Evolutionary conservation across 306 rosid genomes (phyloP).

Genomic region (Pyrus bretschneideri): DNA sequence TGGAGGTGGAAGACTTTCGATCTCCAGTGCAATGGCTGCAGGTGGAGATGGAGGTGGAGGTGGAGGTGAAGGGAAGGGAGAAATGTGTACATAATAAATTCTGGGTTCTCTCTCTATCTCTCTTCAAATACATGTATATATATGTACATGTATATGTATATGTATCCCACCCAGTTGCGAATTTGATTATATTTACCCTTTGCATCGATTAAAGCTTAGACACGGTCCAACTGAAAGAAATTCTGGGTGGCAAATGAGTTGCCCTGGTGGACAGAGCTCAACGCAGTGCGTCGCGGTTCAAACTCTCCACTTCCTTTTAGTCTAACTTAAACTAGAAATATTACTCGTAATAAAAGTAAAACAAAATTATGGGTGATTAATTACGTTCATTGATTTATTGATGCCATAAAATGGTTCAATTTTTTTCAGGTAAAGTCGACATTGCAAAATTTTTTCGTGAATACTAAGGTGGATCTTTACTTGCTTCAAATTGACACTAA

Average conservation of each 20-base stretch:
- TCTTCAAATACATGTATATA: neutral
- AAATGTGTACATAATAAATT: conserved; percentile 58
- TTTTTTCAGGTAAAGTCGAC: conserved; percentile 57
- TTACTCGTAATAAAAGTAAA: too few species aligned
- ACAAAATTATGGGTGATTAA: neutral
- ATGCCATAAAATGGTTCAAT: neutral
- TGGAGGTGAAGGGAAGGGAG: conserved; percentile 7
- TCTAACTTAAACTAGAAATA: too few species aligned
- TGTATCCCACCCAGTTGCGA: neutral
- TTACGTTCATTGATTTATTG: neutral
- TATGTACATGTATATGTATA: too few species aligned
- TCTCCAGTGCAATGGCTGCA: too few species aligned
- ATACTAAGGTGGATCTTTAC: conserved; percentile 52
- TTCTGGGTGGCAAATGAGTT: neutral
- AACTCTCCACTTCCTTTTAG: too few species aligned
- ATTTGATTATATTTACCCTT: neutral
- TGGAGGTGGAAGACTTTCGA: neutral
- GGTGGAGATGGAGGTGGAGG: neutral
- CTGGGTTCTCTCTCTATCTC: conserved; percentile 29
- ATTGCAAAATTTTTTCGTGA: conserved; percentile 53
- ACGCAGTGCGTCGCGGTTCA: too few species aligned
- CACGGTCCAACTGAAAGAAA: neutral
- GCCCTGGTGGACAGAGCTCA: too few species aligned
- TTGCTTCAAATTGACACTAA: conserved; percentile 73
- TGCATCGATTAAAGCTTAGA: neutral